phyloP scores from a whole-genome alignment of 1,139 yeast species.

The Taiozyma sp. region DNA sequence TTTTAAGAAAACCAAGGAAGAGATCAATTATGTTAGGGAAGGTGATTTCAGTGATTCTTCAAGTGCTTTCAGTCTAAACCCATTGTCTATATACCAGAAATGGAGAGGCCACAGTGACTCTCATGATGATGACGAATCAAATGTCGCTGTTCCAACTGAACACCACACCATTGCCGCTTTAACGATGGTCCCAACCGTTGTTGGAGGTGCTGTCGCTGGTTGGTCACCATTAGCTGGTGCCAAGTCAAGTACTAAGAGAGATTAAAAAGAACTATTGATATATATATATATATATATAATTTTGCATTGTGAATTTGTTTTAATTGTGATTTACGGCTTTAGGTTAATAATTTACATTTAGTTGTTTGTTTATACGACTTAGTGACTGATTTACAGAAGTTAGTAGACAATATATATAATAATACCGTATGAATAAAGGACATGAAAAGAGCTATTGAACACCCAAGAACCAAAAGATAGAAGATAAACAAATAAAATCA shows the following conservation, averaged over 20 bases:
- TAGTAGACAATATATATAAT: not conserved
- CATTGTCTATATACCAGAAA: constrained; percentile 21
- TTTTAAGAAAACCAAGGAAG: constrained; percentile 24
- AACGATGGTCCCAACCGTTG: constrained; percentile 46
- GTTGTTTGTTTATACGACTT: not conserved
- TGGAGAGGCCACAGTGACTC: constrained; percentile 19
- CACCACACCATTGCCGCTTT: constrained; percentile 35
- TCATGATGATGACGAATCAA: constrained; percentile 14
- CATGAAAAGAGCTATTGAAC: not conserved
- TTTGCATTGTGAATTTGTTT: not conserved
- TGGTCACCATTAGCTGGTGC: constrained; percentile 27
- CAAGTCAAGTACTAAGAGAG: not conserved
- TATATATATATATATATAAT: too few relatives aligned
- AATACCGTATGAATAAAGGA: not conserved
- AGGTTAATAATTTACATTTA: not conserved
- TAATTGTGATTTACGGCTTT: not conserved
- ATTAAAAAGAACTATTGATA: not conserved
- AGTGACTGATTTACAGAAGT: too few relatives aligned
- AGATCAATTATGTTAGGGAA: constrained; percentile 21
- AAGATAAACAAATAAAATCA: not conserved
- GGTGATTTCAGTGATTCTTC: constrained; percentile 6
- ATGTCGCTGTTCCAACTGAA: not conserved
- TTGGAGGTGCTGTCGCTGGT: constrained; percentile 51
- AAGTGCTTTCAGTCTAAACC: constrained; percentile 12
- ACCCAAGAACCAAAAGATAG: not conserved